These are phyloP conservation scores for Apophysomyces sp. DNA, from an alignment of 371 early-diverging fungal species.

Conservation along the genomic window DNA sequence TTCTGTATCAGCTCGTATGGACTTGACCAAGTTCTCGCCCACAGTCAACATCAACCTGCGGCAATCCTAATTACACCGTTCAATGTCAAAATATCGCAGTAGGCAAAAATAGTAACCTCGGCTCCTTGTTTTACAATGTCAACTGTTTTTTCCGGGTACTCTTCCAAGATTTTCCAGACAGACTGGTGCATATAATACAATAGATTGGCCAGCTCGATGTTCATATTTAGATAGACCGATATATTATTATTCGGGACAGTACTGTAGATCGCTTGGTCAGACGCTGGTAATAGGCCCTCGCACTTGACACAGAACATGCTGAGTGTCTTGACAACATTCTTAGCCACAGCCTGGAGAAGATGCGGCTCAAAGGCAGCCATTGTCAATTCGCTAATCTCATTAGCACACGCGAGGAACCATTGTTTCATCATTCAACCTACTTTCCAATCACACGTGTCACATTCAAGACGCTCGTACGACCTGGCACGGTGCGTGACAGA, in stretches of 20 bases:
- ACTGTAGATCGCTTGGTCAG: slow-evolving; percentile 36
- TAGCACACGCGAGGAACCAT: not conserved
- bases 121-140: slow-evolving; percentile 47
- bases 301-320: slow-evolving; percentile 56
- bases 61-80: slow-evolving; percentile 34
- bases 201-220: slow-evolving; percentile 60
- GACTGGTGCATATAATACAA: slow-evolving; percentile 58
- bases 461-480: slow-evolving; percentile 54
- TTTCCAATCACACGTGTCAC: slow-evolving; percentile 54
- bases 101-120: slow-evolving; percentile 26
- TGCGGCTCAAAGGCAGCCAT: slow-evolving; percentile 60
- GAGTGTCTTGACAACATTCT: slow-evolving; percentile 55
- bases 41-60: slow-evolving; percentile 52
- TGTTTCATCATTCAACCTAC: slow-evolving; percentile 25
- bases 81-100: not conserved
- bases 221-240: slow-evolving; percentile 43
- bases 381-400: slow-evolving; percentile 56
- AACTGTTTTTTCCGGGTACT: slow-evolving; percentile 49
- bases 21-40: slow-evolving; percentile 46
- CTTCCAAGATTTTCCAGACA: slow-evolving; percentile 55
- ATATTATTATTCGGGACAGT: slow-evolving; percentile 32
- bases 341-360: slow-evolving; percentile 47
- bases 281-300: slow-evolving; percentile 36
- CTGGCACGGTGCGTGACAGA: slow-evolving; percentile 29
- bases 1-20: slow-evolving; percentile 54